A percentile compares a stretch with the other conserved stretches of the same genome.
Evolutionary conservation across 73 alveolate genomes (phyloP).

Genomic region (Effrenium voratum): DNA sequence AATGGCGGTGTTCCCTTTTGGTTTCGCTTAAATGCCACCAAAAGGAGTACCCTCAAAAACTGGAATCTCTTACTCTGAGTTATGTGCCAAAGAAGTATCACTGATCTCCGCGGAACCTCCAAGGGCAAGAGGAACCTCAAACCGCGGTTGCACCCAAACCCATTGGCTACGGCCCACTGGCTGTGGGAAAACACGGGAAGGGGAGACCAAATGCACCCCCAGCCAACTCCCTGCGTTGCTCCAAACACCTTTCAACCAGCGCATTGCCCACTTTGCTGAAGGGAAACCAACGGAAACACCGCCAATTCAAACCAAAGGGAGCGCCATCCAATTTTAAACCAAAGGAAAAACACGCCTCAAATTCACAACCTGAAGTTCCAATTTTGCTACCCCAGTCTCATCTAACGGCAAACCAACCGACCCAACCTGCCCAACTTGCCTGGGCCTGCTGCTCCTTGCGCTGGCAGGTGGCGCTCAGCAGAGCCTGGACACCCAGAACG

Average conservation of each 20-base stretch:
- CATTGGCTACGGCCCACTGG: too few species aligned
- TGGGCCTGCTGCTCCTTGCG: not conserved
- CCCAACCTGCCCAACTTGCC: not conserved
- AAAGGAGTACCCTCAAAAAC: too few species aligned
- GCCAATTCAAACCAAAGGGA: not conserved
- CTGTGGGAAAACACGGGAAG: too few species aligned
- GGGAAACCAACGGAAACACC: not conserved
- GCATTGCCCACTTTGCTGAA: not conserved
- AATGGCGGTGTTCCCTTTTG: too few species aligned
- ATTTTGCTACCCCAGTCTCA: not conserved
- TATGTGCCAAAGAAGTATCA: too few species aligned
- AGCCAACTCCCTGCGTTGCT: too few species aligned
- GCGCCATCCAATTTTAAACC: not conserved
- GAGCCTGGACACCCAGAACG: constrained; percentile 13
- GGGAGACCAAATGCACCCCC: too few species aligned
- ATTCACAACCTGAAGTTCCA: not conserved
- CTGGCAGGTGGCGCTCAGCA: constrained; percentile 25
- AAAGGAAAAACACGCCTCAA: not conserved
- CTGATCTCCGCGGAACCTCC: too few species aligned
- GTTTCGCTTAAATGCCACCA: too few species aligned
- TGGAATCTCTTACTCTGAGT: too few species aligned
- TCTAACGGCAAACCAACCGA: not conserved
- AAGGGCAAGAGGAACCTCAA: too few species aligned
- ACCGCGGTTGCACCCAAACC: too few species aligned
- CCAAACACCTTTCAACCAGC: not conserved